Conservation (phyloP, 1,284 basidiomycete genomes). For the Afroboletus lepidellus region DNA sequence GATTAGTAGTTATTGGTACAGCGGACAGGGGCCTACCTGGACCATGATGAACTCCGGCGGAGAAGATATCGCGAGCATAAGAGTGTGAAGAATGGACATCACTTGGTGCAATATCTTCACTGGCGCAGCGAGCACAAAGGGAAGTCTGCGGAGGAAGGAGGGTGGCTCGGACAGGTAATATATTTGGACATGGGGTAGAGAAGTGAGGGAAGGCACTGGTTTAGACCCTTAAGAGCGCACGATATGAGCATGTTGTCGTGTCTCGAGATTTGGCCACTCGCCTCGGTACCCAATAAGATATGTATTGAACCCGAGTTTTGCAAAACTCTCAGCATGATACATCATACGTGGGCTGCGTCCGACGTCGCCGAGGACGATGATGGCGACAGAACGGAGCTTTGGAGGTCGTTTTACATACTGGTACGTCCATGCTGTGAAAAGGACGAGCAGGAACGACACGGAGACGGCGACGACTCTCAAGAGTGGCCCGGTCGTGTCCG, state of each 20-base stretch:
- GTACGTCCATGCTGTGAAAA: conserved; percentile 23
- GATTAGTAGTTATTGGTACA: conserved; percentile 3
- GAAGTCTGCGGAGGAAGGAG: conserved; percentile 48
- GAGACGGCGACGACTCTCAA: conserved; percentile 6
- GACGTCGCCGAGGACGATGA: conserved; percentile 94
- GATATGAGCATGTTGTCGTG: neutral
- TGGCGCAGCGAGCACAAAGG: conserved; percentile 80
- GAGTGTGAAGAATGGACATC: conserved; percentile 56
- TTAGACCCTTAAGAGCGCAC: conserved; percentile 58
- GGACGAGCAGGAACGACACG: conserved; percentile 8
- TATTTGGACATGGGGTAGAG: conserved; percentile 62
- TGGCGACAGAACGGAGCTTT: conserved; percentile 67
- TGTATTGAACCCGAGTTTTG: conserved; percentile 77
- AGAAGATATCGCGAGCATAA: conserved; percentile 60
- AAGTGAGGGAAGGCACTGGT: conserved; percentile 67
- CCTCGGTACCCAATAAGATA: conserved; percentile 87
- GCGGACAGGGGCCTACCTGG: conserved; percentile 57
- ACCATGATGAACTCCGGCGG: conserved; percentile 88
- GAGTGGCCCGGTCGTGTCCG: neutral
- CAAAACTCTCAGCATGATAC: conserved; percentile 95
- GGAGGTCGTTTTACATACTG: conserved; percentile 35
- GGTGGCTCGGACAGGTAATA: conserved; percentile 71
- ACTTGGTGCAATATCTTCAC: conserved; percentile 79
- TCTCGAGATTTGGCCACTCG: conserved; percentile 33
- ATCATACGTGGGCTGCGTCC: conserved; percentile 97